Conservation (phyloP, 225 moss, liverwort and hornwort genomes). For the Lunularia cruciata region DNA sequence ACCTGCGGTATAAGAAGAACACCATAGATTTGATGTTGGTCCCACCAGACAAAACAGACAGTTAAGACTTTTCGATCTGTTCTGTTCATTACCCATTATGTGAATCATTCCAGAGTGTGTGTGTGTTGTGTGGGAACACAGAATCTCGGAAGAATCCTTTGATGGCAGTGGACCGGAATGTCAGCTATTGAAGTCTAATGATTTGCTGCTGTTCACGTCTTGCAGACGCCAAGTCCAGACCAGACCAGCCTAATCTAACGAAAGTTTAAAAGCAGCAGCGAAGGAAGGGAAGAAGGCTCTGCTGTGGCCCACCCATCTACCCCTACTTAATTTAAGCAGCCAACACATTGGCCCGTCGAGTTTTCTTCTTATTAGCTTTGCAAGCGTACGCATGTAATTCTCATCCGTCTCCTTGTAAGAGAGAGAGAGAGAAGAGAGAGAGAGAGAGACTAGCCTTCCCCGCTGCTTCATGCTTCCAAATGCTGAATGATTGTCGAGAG, state of each 20-base stretch:
- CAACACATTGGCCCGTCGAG: no score
- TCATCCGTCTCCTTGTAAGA: no score
- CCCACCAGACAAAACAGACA: neutral
- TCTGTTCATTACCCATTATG: neutral
- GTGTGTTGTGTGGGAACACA: neutral
- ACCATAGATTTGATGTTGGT: slow-evolving; percentile 1
- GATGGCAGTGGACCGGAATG: neutral
- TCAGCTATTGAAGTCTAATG: neutral
- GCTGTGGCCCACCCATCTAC: neutral
- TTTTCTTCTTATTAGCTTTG: no score
- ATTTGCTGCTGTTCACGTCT: neutral
- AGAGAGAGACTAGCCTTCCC: no score
- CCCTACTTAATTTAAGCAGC: no score
- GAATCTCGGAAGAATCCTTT: no score
- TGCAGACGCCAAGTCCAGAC: neutral
- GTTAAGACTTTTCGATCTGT: neutral
- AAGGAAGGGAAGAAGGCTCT: neutral
- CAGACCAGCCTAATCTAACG: neutral
- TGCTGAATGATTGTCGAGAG: no score
- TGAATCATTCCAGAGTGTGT: neutral
- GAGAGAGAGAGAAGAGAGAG: no score
- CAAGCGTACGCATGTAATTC: no score
- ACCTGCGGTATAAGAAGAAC: no score
- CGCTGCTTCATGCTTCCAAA: no score
- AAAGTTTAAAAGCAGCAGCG: neutral